phyloP scores from a whole-genome alignment of 495 filamentous ascomycete species.

The Monascus purpureus region DNA sequence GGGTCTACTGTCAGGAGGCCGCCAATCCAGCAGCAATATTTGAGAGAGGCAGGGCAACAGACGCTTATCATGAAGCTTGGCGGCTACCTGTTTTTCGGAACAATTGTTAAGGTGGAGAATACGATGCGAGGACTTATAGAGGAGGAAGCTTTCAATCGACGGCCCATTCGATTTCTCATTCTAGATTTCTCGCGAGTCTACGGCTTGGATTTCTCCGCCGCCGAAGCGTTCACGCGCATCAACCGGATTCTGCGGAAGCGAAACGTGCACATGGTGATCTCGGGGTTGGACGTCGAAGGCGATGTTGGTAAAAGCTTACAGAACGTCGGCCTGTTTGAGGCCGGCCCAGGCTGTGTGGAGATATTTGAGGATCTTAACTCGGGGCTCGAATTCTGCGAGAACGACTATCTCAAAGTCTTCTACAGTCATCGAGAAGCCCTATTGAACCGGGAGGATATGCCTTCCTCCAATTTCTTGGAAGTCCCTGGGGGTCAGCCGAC shows the following conservation, averaged over 20 bases:
- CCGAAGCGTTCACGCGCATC: conserved; percentile 85
- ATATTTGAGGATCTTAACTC: conserved; percentile 85
- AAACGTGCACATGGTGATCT: conserved; percentile 66
- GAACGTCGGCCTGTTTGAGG: conserved; percentile 64
- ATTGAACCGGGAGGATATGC: conserved; percentile 11
- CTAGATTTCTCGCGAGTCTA: conserved; percentile 81
- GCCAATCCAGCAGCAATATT: conserved; percentile 72
- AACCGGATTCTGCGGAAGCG: conserved; percentile 62
- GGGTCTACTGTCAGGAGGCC: conserved; percentile 86
- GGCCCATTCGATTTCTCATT: conserved; percentile 80
- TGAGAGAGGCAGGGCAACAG: conserved; percentile 73
- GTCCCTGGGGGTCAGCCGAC: conserved; percentile 27
- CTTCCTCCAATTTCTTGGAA: conserved; percentile 24
- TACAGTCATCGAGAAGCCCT: conserved; percentile 42
- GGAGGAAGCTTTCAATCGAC: conserved; percentile 58
- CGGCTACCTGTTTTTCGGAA: conserved; percentile 92
- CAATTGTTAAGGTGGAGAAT: conserved; percentile 85
- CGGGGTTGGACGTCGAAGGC: conserved; percentile 57
- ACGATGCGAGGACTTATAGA: conserved; percentile 68
- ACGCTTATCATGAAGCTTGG: conserved; percentile 81
- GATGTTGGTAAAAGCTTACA: conserved; percentile 64
- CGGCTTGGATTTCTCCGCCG: conserved; percentile 88
- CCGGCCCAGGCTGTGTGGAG: conserved; percentile 49
- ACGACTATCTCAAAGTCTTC: conserved; percentile 78
- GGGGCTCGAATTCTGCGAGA: conserved; percentile 87